These are phyloP conservation scores for Alternaria sp. DNA, from an alignment of 2,329 filamentous ascomycete species.

Conservation along the genomic window DNA sequence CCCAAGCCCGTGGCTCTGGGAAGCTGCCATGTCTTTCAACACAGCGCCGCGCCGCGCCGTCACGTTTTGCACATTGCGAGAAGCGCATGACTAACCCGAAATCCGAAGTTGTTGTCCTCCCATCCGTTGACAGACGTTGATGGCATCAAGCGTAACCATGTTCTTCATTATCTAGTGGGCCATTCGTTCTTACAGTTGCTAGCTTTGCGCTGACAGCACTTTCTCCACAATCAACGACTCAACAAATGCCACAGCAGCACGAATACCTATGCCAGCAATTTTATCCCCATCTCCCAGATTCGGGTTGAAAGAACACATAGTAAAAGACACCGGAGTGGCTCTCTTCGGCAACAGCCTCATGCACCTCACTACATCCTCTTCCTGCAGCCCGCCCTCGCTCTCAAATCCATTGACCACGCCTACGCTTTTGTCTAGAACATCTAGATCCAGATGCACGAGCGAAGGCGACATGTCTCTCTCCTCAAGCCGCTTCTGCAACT, in stretches of 20 bases:
- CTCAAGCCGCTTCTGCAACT: background rate
- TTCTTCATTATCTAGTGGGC: fast-evolving
- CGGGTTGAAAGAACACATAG: constrained; percentile 26
- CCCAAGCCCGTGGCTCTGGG: background rate
- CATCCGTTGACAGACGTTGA: too few species aligned
- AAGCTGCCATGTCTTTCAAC: too few species aligned
- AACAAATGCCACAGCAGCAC: constrained; percentile 11
- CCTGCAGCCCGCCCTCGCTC: background rate
- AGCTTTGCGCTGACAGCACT: background rate
- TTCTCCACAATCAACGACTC: background rate
- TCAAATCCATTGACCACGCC: background rate
- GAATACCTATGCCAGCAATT: constrained; percentile 19
- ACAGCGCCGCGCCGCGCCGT: too few species aligned
- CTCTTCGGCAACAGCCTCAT: constrained; percentile 5
- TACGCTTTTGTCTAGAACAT: background rate
- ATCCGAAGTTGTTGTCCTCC: too few species aligned
- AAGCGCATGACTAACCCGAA: too few species aligned
- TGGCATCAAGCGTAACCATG: too few species aligned
- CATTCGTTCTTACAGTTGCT: background rate
- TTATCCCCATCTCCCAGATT: constrained; percentile 24
- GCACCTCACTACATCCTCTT: background rate
- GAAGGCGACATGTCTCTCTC: background rate
- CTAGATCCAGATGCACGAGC: background rate
- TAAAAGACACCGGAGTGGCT: constrained; percentile 16
- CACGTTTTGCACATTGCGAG: too few species aligned